phyloP scores from a whole-genome alignment of 2,329 filamentous ascomycete genomes.

The Paracoccidioides brasiliensis region DNA sequence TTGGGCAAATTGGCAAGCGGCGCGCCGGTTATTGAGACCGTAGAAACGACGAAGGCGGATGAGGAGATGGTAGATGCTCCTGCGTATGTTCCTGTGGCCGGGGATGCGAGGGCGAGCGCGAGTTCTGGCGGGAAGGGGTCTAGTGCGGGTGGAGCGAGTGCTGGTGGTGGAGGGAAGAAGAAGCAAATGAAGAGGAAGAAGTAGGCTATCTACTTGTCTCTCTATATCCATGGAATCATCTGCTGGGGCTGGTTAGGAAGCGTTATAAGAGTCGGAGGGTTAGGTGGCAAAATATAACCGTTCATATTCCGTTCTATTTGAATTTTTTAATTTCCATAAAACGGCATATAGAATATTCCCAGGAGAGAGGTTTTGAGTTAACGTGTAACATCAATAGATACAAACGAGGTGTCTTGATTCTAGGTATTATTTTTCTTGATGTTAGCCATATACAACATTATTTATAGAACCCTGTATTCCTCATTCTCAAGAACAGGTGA shows the following conservation, averaged over 20 bases:
- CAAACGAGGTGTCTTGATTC: not conserved
- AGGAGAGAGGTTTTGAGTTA: no score
- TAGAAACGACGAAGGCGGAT: constrained; percentile 20
- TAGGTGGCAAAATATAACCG: no score
- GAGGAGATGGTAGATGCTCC: constrained; percentile 28
- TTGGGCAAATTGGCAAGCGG: constrained; percentile 61
- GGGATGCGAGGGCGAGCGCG: constrained; percentile 37
- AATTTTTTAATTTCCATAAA: not conserved
- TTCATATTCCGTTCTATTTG: not conserved
- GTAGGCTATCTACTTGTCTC: constrained; percentile 24
- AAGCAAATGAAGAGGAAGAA: constrained; percentile 64
- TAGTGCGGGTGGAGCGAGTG: constrained; percentile 50
- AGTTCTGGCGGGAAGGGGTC: constrained; percentile 33
- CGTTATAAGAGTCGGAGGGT: no score
- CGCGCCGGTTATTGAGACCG: constrained; percentile 35
- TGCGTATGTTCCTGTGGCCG: constrained; percentile 14
- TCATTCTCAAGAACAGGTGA: not conserved
- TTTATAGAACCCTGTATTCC: not conserved
- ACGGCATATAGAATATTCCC: no score
- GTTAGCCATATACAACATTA: no score
- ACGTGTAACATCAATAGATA: not conserved
- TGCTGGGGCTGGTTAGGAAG: not conserved
- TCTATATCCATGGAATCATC: not conserved
- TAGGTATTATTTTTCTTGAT: not conserved
- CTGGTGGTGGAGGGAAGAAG: constrained; percentile 60